Evolutionary conservation across 1,139 yeast genomes (phyloP), one percentile per base, ranked within the genome.

Genomic region (Scheffersomyces titani): DNA sequence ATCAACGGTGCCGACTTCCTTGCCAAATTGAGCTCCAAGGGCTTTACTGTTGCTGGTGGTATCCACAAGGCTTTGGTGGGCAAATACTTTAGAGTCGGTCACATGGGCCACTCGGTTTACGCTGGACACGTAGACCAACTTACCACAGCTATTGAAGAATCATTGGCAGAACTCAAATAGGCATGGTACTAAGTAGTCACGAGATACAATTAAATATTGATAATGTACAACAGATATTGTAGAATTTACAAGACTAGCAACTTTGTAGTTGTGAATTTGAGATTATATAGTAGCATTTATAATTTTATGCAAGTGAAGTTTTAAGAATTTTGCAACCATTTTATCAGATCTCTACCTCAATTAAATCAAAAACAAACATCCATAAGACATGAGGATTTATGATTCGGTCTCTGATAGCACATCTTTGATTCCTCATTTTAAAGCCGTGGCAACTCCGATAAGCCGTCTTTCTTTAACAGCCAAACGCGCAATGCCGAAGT

Each of bases 11-110:
- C 87, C 18, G 88, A 87, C 54, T 80, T 92, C 56, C 76, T 78
- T 61, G 75, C 74, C 48, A 71, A 73, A 57, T 75, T 91, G 66
- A 86, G 88, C 60, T 73, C 80, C 56, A 84, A 86, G 67, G 90
- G 93, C n/a, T 85, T 90, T 68, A 86, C 89, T 40, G 84, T 93
- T 55, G 97, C 98, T 52, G 96, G 96, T 54, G 98, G 98, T 60
- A 88, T 93, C 64, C 96, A 90, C 77, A 88, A 87, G 74, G 91
- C 87, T 21, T 86, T 92, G 66, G 89, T 86, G 52, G 84, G 90
- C 57, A 88, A 89, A 72, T 92, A 92, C 77, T 91, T 93, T 78
- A 86, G 98, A 75, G 87, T 93, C 59, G 98, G 98, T 44, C 98
- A 93, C 76, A 93, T 93, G 98, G 98, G 98, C 45, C 68, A 70